phyloP scores from a whole-genome alignment of 2,329 filamentous ascomycete species.

The Fusarium luffae region DNA sequence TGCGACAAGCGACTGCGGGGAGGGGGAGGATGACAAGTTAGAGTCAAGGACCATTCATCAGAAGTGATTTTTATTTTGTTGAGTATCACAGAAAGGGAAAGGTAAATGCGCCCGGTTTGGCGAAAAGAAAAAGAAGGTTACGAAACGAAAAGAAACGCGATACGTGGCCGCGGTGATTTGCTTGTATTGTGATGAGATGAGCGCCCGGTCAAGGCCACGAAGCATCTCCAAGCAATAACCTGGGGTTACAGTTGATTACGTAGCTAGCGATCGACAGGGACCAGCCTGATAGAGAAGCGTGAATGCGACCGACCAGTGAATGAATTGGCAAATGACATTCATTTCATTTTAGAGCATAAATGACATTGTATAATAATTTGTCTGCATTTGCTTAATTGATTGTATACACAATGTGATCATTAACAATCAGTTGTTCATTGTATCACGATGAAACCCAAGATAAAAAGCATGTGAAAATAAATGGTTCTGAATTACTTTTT shows the following conservation, averaged over 20 bases:
- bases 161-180: constrained; percentile 19
- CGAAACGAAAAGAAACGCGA: neutral
- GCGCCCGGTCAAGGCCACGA: constrained; percentile 34
- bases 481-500: constrained; percentile 13
- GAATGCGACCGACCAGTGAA: constrained; percentile 15
- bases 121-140: neutral
- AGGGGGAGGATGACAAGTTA: neutral
- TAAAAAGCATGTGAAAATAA: neutral
- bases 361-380: neutral
- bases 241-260: constrained; percentile 32
- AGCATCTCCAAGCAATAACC: constrained; percentile 29
- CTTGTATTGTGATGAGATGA: neutral
- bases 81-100: neutral
- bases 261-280: constrained; percentile 36
- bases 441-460: neutral
- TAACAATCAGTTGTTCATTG: neutral
- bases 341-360: neutral
- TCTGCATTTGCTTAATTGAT: neutral
- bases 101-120: constrained; percentile 9
- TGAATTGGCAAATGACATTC: constrained; percentile 4
- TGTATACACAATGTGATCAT: neutral
- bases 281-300: constrained; percentile 6
- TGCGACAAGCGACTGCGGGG: constrained; percentile 19
- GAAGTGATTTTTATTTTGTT: neutral
- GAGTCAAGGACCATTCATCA: constrained; percentile 15